Percentiles rank a stretch among this genome's conserved stretches.
These are phyloP conservation scores for Ophiocordyceps camponoti-rufipedis DNA, from an alignment of 2,329 filamentous ascomycete genomes.

Conservation along the genomic window DNA sequence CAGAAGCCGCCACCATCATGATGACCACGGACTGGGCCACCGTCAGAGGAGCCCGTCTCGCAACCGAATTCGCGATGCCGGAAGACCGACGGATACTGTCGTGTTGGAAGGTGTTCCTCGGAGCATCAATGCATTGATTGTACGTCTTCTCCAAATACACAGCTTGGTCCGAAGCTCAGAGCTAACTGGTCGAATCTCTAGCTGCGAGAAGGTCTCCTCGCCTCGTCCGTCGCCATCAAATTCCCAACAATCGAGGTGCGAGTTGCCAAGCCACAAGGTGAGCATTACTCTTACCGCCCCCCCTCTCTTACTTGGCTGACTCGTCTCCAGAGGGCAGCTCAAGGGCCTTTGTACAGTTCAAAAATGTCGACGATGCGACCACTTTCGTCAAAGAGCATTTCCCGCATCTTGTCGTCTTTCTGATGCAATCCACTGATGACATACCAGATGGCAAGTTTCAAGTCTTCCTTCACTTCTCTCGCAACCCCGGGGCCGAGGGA, in stretches of 20 bases:
- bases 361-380: slow-evolving; percentile 19
- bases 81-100: slow-evolving; percentile 28
- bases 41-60: slow-evolving; percentile 13
- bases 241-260: slow-evolving; percentile 20
- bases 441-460: slow-evolving; percentile 18
- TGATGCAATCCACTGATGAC: slow-evolving; percentile 18
- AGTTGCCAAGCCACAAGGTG: slow-evolving; percentile 17
- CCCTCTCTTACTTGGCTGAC: slow-evolving; percentile 4
- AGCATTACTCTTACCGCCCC: not conserved
- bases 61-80: slow-evolving; percentile 18
- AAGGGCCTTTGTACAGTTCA: slow-evolving; percentile 24
- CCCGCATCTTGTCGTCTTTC: slow-evolving; percentile 18
- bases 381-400: slow-evolving; percentile 24
- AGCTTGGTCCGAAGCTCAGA: not conserved
- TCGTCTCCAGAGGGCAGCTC: slow-evolving; percentile 13
- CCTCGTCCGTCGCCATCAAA: slow-evolving; percentile 15
- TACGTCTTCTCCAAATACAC: slow-evolving; percentile 9
- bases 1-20: slow-evolving; percentile 4
- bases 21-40: not conserved
- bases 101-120: slow-evolving; percentile 35
- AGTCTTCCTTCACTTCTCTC: slow-evolving; percentile 22
- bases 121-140: slow-evolving; percentile 30
- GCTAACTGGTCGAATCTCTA: slow-evolving; percentile 4
- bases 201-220: slow-evolving; percentile 19
- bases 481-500: slow-evolving; percentile 14